Evolutionary conservation across 2,329 filamentous ascomycete genomes (phyloP).

Genomic region (Westerdykella aurantiaca): DNA sequence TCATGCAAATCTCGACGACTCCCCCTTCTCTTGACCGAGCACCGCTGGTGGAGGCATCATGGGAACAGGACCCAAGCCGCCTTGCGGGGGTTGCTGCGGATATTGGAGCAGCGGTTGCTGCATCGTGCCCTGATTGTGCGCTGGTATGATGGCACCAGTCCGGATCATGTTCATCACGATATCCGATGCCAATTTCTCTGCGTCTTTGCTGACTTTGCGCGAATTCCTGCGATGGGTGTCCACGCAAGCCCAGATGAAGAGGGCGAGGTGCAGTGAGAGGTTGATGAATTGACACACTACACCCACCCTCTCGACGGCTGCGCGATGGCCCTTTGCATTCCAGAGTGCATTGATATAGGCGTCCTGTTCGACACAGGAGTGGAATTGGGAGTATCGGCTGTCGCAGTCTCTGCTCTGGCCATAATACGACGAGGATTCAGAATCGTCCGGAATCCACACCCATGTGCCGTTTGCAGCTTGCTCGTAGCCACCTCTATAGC

Average conservation of each 20-base stretch:
- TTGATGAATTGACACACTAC: conserved; percentile 28
- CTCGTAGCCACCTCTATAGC: conserved; percentile 15
- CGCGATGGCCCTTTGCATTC: conserved; percentile 17
- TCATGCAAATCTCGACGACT: conserved; percentile 13
- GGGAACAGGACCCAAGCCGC: conserved; percentile 6
- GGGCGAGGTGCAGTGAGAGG: conserved; percentile 27
- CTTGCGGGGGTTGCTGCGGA: conserved; percentile 6
- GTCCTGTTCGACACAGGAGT: conserved; percentile 25
- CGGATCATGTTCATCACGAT: conserved; percentile 33
- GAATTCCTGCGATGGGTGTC: conserved; percentile 25
- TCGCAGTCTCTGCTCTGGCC: conserved; percentile 13
- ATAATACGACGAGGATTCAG: conserved; percentile 5
- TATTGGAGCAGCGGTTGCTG: conserved; percentile 4
- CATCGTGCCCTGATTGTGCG: neutral
- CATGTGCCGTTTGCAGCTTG: conserved; percentile 27
- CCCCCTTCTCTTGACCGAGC: conserved; percentile 15
- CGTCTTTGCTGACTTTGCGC: conserved; percentile 22
- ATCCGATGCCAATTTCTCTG: conserved; percentile 27
- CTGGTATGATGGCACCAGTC: conserved; percentile 20
- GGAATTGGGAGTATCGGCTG: conserved; percentile 7
- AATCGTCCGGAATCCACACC: conserved; percentile 18
- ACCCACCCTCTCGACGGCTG: conserved; percentile 16
- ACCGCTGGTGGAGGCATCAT: conserved; percentile 12
- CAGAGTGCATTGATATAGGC: conserved; percentile 28
- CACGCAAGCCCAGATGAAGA: conserved; percentile 38